A percentile compares a stretch with the other conserved stretches of the same genome.
These are phyloP conservation scores for Karstenula rhodostoma DNA, from an alignment of 2,329 filamentous ascomycete genomes.

Conservation along the genomic window DNA sequence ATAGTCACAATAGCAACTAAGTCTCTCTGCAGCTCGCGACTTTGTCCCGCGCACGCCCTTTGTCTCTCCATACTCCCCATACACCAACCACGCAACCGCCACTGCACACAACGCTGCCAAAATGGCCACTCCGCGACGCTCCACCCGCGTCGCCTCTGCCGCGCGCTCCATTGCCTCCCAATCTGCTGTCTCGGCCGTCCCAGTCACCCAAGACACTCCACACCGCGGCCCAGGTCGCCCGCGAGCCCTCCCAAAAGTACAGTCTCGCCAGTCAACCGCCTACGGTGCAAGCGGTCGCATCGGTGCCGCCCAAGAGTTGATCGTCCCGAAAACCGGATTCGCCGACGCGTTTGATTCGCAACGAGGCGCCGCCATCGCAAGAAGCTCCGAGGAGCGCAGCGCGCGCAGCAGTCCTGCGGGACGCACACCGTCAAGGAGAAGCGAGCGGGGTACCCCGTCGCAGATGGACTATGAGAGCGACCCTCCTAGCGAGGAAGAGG, in stretches of 20 bases:
- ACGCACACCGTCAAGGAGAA: conserved; percentile 21
- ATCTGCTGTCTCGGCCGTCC: conserved; percentile 29
- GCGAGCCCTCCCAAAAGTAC: conserved; percentile 39
- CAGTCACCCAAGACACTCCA: conserved; percentile 19
- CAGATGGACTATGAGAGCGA: conserved; percentile 32
- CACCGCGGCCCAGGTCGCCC: conserved; percentile 30
- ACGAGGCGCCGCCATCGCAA: conserved; percentile 35
- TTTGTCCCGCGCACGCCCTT: neutral
- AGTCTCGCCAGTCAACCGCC: conserved; percentile 42
- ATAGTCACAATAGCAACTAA: neutral
- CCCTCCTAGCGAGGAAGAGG: conserved; percentile 15
- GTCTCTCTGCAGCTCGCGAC: neutral
- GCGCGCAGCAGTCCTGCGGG: conserved; percentile 18
- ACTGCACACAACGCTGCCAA: neutral
- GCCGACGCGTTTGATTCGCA: conserved; percentile 42
- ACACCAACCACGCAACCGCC: neutral
- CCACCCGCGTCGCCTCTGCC: conserved; percentile 35
- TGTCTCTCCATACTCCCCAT: neutral
- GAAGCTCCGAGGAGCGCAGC: conserved; percentile 30
- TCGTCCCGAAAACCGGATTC: conserved; percentile 38
- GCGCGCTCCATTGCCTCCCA: conserved; percentile 38
- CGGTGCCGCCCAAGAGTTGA: conserved; percentile 39
- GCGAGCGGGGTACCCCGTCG: conserved; percentile 16
- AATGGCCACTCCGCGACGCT: conserved; percentile 42
- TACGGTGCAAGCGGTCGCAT: conserved; percentile 49